These are phyloP conservation scores for Globisporangium okanoganense DNA, from an alignment of 352 stramenopile species.

Conservation along the genomic window DNA sequence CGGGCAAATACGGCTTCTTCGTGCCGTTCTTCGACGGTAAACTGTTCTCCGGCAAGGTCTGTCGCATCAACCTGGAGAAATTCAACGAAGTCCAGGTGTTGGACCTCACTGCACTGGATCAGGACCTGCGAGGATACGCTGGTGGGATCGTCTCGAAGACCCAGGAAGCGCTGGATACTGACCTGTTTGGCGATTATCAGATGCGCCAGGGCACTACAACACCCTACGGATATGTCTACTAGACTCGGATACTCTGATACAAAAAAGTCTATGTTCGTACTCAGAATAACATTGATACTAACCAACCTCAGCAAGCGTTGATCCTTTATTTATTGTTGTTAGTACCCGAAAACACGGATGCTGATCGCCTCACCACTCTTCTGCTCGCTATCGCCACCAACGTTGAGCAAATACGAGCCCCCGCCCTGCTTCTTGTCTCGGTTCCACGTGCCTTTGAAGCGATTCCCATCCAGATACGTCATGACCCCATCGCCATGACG, in stretches of 20 bases:
- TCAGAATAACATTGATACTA: neutral
- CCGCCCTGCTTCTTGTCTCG: constrained; percentile 84
- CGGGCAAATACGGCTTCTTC: constrained; percentile 81
- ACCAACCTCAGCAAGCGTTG: too few species aligned
- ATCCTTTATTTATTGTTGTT: constrained; percentile 2
- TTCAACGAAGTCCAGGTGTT: constrained; percentile 78
- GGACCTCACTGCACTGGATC: constrained; percentile 51
- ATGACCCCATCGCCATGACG: constrained; percentile 77
- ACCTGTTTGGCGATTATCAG: constrained; percentile 63
- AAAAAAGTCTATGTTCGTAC: neutral
- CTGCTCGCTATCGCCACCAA: constrained; percentile 14
- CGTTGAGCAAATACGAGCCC: constrained; percentile 58
- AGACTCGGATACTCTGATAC: neutral
- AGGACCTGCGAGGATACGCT: constrained; percentile 41
- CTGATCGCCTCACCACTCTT: constrained; percentile 11
- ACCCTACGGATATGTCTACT: constrained; percentile 69
- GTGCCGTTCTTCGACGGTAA: constrained; percentile 70
- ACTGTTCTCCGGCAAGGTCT: constrained; percentile 67
- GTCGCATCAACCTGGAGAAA: constrained; percentile 72
- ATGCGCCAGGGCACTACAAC: constrained; percentile 59
- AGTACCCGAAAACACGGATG: constrained; percentile 49
- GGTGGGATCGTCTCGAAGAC: constrained; percentile 49
- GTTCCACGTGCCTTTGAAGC: constrained; percentile 85
- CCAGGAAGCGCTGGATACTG: constrained; percentile 38
- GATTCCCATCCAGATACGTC: constrained; percentile 78